phyloP scores from a whole-genome alignment of 768 basidiomycete genomes.

The Galerina sulciceps region DNA sequence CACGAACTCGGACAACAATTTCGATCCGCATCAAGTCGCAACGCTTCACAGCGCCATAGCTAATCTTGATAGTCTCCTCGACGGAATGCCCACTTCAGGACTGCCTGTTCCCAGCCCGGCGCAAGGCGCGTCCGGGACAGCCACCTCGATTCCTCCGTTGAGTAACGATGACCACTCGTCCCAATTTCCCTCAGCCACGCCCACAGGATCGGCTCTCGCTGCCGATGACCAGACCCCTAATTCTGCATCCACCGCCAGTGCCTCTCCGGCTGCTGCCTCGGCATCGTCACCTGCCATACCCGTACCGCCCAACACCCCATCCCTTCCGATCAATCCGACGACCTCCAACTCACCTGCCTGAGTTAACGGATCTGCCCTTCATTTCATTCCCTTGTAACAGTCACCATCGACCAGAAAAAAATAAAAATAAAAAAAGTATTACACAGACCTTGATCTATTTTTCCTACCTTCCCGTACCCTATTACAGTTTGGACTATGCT shows the following conservation, averaged over 20 bases:
- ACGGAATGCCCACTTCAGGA: neutral
- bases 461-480: too few relatives aligned
- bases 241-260: neutral
- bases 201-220: constrained; percentile 1
- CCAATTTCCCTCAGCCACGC: constrained; percentile 2
- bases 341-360: neutral
- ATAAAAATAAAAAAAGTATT: too few relatives aligned
- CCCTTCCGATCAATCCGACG: constrained; percentile 7
- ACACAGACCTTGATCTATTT: too few relatives aligned
- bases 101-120: neutral
- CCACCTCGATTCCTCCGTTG: too few relatives aligned
- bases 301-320: constrained; percentile 21
- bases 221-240: neutral
- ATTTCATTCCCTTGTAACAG: too few relatives aligned
- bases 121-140: too few relatives aligned
- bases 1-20: neutral
- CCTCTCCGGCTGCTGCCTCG: constrained; percentile 2
- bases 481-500: too few relatives aligned
- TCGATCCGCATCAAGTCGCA: constrained; percentile 14
- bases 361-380: too few relatives aligned
- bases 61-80: constrained; percentile 11
- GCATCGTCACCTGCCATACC: constrained; percentile 18
- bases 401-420: too few relatives aligned
- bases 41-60: constrained; percentile 18
- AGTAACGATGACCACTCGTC: neutral